Evolutionary conservation across 2,329 filamentous ascomycete species (phyloP), one percentile per base, ranked within the genome.

Genomic region (Aspergillus tamarii): DNA sequence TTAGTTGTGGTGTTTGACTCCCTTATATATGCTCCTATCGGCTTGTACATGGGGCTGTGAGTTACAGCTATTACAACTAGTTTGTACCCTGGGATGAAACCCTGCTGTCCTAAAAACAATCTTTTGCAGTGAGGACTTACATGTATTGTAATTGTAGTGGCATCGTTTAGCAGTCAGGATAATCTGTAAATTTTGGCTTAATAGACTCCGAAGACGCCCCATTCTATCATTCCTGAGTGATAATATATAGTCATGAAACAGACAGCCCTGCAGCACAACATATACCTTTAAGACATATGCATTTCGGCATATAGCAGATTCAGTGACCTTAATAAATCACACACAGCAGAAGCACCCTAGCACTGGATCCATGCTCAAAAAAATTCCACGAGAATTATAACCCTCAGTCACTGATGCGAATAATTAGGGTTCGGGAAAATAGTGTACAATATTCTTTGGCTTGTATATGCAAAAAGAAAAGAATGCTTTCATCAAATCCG

Each of bases 121-220:
- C 16, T 7, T 4, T 4, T 9, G 1, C 16, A 1, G 7, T 8
- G 16, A 41, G 16, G 7, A 8, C 3, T 41, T 19, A 0, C 2
- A 16, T 0, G 36, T 12, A 19, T 9, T 2, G 4, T 41, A 19
- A 3, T 19, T 1, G 19, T 14, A 16, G 16, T 41, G 16, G 36
- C 2, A 1, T 8, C 16, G 7, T n/a, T 8, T 9, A 4, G 0
- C 1, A 0, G 36, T 19, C 1, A 19, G 9, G 0, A 1, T 41
- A n/a, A 19, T 1, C 6, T 19, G 2, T 2, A 2, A 9, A 0
- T 41, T 16, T 19, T 41, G 36, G 14, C 16, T 3, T 26, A 26
- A 2, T 26, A 26, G 2, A 4, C 2, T 26, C 23, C 23, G 23
- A 26, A 26, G 23, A 26, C 23, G 23, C 23, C 4, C 23, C 23